Base-by-base conservation (phyloP, 2,329 filamentous ascomycete species). In the Penicillium decumbens region DNA sequence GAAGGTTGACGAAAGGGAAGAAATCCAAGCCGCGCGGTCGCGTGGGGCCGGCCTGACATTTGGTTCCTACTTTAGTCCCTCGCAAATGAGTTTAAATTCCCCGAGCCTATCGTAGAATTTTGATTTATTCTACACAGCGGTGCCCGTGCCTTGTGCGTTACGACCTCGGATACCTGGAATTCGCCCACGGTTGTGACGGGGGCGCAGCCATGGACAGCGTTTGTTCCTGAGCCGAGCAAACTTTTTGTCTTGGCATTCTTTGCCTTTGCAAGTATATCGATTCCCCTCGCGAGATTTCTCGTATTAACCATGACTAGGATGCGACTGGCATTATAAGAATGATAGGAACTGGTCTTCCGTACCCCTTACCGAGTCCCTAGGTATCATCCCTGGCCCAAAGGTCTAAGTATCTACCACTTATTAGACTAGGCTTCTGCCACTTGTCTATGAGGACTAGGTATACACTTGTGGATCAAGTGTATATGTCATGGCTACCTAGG, bases 21-120 rank as follows among this genome's bases (percentile, higher is more conserved):
- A 45, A 38, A 47, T 33, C 18, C 6, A 29, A 45, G 47, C 35
- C 53, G 53, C 53, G 50, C 50, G 53, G 49, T 51, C 45, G 30
- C 45, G 45, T 47, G 45, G 49, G 49, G 42, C 45, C 27, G 33
- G 30, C 39, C 6, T 10, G n/a, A 15, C 28, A 12, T 4, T 7
- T 35, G 32, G 32, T 20, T 35, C 15, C 32, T 35, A 15, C 32
- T 35, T 35, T 18, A 9, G 8, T 6, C 15, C 32, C 15, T 20
- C n/a, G 28, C 28, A 29, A 10, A 29, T 5, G 28, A 29, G 28
- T 29, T 29, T 10, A 10, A 35, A 35, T 20, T 1, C 32, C 20
- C 32, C 32, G 32, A 20, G 15, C 32, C 32, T 35, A 18, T 35
- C 32, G 32, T 35, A 15, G 32, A 35, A 18, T 35, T 20, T 18